Evolutionary conservation across 768 basidiomycete genomes (phyloP).

Genomic region (Lactifluus volemus): DNA sequence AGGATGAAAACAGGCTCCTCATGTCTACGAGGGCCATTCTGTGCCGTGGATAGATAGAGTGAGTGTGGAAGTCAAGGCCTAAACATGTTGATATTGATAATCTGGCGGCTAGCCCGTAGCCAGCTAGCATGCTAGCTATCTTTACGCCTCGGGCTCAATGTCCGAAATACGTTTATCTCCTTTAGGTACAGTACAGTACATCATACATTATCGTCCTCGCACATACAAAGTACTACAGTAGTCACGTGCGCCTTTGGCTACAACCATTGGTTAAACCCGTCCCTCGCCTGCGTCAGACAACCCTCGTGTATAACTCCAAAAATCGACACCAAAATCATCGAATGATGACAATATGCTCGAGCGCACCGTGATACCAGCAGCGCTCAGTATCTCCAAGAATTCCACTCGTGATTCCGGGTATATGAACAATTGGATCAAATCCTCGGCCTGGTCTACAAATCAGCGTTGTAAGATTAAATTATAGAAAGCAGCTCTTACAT

Average conservation of each 20-base stretch:
- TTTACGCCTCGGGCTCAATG: no score
- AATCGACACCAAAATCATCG: slow-evolving; percentile 35
- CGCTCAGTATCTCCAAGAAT: slow-evolving; percentile 46
- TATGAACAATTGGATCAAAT: slow-evolving; percentile 51
- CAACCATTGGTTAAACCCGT: neutral
- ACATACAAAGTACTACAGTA: no score
- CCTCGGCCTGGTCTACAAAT: slow-evolving; percentile 36
- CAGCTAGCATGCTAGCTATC: no score
- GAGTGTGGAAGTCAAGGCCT: no score
- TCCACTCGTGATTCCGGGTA: slow-evolving; percentile 70
- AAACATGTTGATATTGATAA: neutral
- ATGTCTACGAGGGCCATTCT: neutral
- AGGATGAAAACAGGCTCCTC: slow-evolving; percentile 9
- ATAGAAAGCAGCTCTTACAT: slow-evolving; percentile 39
- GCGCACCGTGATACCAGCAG: slow-evolving; percentile 27
- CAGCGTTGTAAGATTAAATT: neutral
- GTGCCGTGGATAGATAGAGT: neutral
- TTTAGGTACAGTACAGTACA: no score
- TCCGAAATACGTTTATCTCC: no score
- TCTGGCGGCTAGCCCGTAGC: no score
- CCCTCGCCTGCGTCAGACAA: neutral
- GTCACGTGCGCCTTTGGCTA: neutral
- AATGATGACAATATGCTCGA: slow-evolving; percentile 28
- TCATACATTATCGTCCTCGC: no score
- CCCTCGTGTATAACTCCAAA: slow-evolving; percentile 51